Percentiles rank a stretch among this genome's conserved stretches.
Conservation (phyloP, 2,329 filamentous ascomycete species). For the Daldinia eschscholtzii region DNA sequence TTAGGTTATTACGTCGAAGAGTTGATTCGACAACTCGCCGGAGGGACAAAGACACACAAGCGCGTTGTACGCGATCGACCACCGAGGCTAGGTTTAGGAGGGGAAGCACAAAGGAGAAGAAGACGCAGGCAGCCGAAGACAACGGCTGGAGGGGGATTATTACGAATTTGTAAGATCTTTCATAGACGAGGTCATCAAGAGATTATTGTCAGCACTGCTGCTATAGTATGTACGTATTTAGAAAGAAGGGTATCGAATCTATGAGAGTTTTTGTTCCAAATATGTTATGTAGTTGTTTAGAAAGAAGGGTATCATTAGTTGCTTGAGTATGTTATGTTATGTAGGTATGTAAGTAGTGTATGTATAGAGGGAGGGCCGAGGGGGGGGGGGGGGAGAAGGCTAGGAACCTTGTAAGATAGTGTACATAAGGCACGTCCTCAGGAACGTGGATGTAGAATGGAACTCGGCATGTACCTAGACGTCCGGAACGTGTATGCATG, state of each 20-base stretch:
- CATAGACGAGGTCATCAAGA: constrained; percentile 19
- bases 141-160: constrained; percentile 44
- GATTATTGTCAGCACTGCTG: constrained; percentile 40
- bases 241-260: constrained; percentile 42
- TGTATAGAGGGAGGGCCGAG: constrained; percentile 11
- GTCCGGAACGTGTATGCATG: constrained; percentile 10
- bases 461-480: too few species aligned
- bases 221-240: constrained; percentile 39
- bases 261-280: constrained; percentile 25
- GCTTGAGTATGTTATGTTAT: neutral
- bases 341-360: constrained; percentile 9
- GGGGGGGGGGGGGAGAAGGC: constrained; percentile 27
- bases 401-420: constrained; percentile 33
- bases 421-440: constrained; percentile 9
- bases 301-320: constrained; percentile 19
- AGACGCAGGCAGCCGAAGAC: constrained; percentile 42
- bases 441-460: constrained; percentile 5
- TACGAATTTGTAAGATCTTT: constrained; percentile 38
- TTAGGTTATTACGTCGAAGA: constrained; percentile 25
- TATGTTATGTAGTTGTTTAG: constrained; percentile 27
- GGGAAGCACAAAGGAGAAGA: constrained; percentile 41
- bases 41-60: constrained; percentile 41
- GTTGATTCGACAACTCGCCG: constrained; percentile 27
- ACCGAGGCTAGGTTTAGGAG: constrained; percentile 33
- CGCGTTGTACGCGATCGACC: constrained; percentile 44